Base-by-base conservation (phyloP, 495 filamentous ascomycete species). In the Pyronema domesticum region DNA sequence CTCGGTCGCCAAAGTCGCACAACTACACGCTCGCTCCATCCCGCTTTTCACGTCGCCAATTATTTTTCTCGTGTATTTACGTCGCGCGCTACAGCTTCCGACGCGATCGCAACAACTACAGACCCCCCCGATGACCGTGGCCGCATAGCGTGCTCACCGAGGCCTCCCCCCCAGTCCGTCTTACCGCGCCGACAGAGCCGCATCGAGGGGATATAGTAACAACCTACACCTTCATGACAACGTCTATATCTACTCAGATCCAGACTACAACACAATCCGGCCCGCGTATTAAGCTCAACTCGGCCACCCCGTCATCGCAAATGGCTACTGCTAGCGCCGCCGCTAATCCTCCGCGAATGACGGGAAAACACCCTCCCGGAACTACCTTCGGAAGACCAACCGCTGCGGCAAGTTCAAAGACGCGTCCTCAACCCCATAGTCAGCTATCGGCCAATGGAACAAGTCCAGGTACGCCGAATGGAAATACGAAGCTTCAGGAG, bases 401-500 rank as follows among this genome's bases (percentile, higher is more conserved):
- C 17, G 35, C 53, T 17, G 14, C 53, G 14, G 30, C 53, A 18
- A 36, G 34, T 7, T 49, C 52, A n/a, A 57, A 36, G 33, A 46
- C 55, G 39, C 49, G 46, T 17, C 48, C 34, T 11, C 48, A 34
- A 53, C 35, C 46, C 13, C 35, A 40, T 45, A 17, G 8, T 11
- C 36, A 48, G 8, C 54, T 34, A 11, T 14, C 46, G 7, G 44
- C 42, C 40, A 56, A 40, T 36, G 49, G 55, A 39, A 11, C 39
- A n/a, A 23, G 48, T 30, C 23, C 23, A 30, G 40, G 59, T 3
- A 57, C 65, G 48, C 10, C 14, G 7, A 37, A 33, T n/a, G 7
- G 40, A 48, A 54, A 19, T 9, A 19, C 19, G 47, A 65, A 64
- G 55, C 67, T 68, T 4, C 71, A 61, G 60, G 83, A 82, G 51